Evolutionary conservation across 805 yeast genomes (phyloP).

Genomic region (Schizosaccharomyces pombe): DNA sequence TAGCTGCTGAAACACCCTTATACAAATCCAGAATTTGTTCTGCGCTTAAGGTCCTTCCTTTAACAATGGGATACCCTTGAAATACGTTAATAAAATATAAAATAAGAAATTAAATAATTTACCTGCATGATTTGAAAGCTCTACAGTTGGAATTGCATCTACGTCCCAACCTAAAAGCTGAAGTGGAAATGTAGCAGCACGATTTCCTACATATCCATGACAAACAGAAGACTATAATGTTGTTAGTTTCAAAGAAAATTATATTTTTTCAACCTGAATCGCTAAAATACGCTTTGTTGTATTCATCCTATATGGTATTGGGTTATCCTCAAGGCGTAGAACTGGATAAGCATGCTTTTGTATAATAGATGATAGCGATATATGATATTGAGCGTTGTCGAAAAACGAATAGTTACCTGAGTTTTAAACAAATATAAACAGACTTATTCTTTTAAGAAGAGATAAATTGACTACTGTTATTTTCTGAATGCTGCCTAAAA

Average conservation of each 20-base stretch:
- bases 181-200: conserved; percentile 73
- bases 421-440: too few relatives aligned
- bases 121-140: conserved; percentile 55
- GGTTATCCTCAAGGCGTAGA: neutral
- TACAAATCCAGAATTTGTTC: conserved; percentile 26
- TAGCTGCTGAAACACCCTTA: conserved; percentile 30
- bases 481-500: too few relatives aligned
- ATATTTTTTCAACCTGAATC: neutral
- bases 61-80: conserved; percentile 27
- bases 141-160: conserved; percentile 69
- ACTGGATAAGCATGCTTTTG: neutral
- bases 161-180: conserved; percentile 84
- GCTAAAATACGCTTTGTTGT: neutral
- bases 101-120: neutral
- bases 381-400: too few relatives aligned
- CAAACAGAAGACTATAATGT: conserved; percentile 30
- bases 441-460: too few relatives aligned
- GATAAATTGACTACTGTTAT: too few relatives aligned
- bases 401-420: too few relatives aligned
- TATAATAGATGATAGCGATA: too few relatives aligned
- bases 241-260: neutral
- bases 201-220: conserved; percentile 88
- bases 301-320: too few relatives aligned
- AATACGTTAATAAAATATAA: neutral
- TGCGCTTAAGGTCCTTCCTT: conserved; percentile 30